phyloP scores from a whole-genome alignment of 179 eudicot species.

The Silene noctiflora region DNA sequence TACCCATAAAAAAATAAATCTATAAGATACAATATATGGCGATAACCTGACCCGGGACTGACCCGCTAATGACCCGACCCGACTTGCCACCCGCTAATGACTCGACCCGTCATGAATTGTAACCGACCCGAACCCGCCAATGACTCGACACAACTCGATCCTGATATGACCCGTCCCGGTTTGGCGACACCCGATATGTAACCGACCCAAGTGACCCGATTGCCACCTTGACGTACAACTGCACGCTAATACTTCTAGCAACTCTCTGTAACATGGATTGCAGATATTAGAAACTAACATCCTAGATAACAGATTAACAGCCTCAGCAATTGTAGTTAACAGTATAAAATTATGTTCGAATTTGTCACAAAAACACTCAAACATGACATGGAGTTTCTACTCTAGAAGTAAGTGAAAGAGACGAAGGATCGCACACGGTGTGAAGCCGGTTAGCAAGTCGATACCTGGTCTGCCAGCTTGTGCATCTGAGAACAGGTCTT shows the following conservation, averaged over 20 bases:
- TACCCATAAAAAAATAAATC: no score
- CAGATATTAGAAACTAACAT: neutral
- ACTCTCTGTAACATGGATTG: neutral
- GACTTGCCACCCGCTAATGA: no score
- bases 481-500: slow-evolving; percentile 52
- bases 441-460: neutral
- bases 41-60: no score
- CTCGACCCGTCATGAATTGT: no score
- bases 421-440: neutral
- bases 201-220: no score
- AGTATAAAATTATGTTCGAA: neutral
- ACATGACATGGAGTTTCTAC: neutral
- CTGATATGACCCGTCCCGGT: no score
- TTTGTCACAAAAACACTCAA: neutral
- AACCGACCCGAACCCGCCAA: no score
- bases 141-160: no score
- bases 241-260: neutral
- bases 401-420: neutral
- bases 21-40: no score
- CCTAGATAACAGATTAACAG: neutral
- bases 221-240: neutral
- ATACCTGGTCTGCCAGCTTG: slow-evolving; percentile 52
- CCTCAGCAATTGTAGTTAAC: neutral
- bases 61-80: no score
- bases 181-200: no score